A percentile compares a stretch with the other conserved stretches of the same genome.
These are phyloP conservation scores for Talaromyces sp. DNA, from an alignment of 2,329 filamentous ascomycete species.

Conservation along the genomic window DNA sequence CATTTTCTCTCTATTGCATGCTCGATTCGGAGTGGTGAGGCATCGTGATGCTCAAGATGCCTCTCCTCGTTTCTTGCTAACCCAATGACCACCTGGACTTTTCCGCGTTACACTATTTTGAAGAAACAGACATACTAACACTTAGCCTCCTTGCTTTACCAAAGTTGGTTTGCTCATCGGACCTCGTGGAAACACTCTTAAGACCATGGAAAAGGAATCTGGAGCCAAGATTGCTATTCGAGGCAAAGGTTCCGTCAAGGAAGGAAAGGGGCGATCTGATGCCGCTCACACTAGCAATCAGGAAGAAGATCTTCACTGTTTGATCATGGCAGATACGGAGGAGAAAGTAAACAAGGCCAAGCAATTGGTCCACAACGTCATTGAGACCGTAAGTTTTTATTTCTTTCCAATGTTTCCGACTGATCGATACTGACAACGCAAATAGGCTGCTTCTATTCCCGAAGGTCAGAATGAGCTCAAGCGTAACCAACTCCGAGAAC, in stretches of 20 bases:
- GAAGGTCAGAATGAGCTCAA: slow-evolving; percentile 99
- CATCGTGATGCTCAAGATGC: slow-evolving; percentile 34
- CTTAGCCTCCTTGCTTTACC: slow-evolving; percentile 69
- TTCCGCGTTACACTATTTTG: slow-evolving; percentile 25
- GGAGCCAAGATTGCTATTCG: slow-evolving; percentile 98
- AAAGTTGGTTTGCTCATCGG: slow-evolving; percentile 99
- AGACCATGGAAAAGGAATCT: slow-evolving; percentile 99
- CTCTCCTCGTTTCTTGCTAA: slow-evolving; percentile 45
- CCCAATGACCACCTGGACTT: slow-evolving; percentile 28
- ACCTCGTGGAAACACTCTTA: slow-evolving; percentile 98
- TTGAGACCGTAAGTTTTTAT: slow-evolving; percentile 78
- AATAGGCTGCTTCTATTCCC: slow-evolving; percentile 90
- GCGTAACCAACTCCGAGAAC: slow-evolving; percentile 95
- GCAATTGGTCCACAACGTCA: slow-evolving; percentile 96
- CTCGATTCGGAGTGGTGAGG: slow-evolving; percentile 43
- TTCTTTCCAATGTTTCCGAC: background rate
- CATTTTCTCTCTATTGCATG: slow-evolving; percentile 34
- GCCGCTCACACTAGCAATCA: slow-evolving; percentile 99
- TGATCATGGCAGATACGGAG: slow-evolving; percentile 99
- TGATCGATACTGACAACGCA: slow-evolving; percentile 22
- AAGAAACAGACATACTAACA: slow-evolving; percentile 71
- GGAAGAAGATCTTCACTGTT: slow-evolving; percentile 96
- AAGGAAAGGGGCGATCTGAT: slow-evolving; percentile 98
- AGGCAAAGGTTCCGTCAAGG: slow-evolving; percentile 98
- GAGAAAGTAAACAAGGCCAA: slow-evolving; percentile 99